Base-by-base conservation (phyloP, 495 filamentous ascomycete genomes). In the Neurospora sp. region DNA sequence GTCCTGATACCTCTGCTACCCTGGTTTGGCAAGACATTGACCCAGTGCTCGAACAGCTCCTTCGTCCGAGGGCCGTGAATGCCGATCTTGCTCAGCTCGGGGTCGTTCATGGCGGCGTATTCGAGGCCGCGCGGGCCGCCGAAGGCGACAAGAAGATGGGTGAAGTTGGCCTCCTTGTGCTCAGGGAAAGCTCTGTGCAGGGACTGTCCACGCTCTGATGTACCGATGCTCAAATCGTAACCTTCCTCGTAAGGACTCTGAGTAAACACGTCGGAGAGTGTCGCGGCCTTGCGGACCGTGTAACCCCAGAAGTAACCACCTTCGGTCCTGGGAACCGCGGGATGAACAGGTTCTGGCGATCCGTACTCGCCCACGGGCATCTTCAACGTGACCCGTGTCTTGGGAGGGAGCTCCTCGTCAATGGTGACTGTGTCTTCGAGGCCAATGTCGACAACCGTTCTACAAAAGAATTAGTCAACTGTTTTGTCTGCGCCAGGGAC, bases 251-350 rank as follows among this genome's bases (percentile, higher is more conserved):
- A 89, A 41, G 85, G 84, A 76, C 88, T 86, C 72, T 91, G 84
- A 20, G 90, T 92, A 74, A 93, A 90, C 20, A 94, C 88, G 37
- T 83, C 83, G 0, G 91, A 90, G 4, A 94, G 82, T 0, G 86
- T 87, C 1, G 79, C 72, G 20, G 89, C 88, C 40, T 83, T 85
- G 5, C 93, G 87, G 11, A 91, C 85, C 14, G 78, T 86, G 78
- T 89, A 94, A 66, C 93, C 93, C 92, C 91, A 93, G 79, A 93
- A 94, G 79, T 91, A 93, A 7, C 93, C 93, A 0, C 78, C 86
- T 70, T 92, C 87, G 39, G 89, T 87, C 39, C 92, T 85, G 0
- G 93, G 92, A 6, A 83, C 82, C 41, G 84, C 80, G 0, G 91
- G 90, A 66, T 86, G 84, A 4, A 93, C 88, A 5, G 88, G 84